phyloP scores from a whole-genome alignment of 257 asterid genomes.

The Cinchona pubescens region DNA sequence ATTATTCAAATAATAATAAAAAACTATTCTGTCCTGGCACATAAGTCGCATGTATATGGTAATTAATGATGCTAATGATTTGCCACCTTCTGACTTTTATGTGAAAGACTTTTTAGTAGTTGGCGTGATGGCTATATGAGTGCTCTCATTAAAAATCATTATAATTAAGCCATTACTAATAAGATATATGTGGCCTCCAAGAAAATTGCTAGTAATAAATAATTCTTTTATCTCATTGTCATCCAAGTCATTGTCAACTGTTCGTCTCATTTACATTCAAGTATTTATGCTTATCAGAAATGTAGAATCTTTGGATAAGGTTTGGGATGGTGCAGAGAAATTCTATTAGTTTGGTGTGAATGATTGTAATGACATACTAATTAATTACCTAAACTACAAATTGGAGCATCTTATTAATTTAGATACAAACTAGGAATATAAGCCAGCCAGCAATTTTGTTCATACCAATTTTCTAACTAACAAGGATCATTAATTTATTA shows the following conservation, averaged over 20 bases:
- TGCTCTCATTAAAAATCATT: too few relatives aligned
- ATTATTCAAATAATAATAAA: too few relatives aligned
- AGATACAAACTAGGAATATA: background rate
- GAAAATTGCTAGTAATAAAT: background rate
- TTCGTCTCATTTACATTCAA: background rate
- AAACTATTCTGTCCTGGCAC: too few relatives aligned
- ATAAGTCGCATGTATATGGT: too few relatives aligned
- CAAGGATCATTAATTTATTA: background rate
- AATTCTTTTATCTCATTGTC: background rate
- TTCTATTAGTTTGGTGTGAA: background rate
- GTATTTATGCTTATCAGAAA: constrained; percentile 1
- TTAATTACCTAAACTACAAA: background rate
- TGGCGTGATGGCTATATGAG: too few relatives aligned
- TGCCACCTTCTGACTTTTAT: too few relatives aligned
- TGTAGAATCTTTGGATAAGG: constrained; percentile 1
- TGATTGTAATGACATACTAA: background rate
- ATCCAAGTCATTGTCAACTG: constrained; percentile 14
- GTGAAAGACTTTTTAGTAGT: too few relatives aligned
- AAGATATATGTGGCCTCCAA: background rate
- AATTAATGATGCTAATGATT: too few relatives aligned
- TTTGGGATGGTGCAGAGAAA: background rate
- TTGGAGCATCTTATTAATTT: background rate
- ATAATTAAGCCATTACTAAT: too few relatives aligned
- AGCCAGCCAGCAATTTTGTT: background rate
- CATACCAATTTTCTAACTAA: background rate